Base-by-base conservation (phyloP, 2,329 filamentous ascomycete genomes). In the Sporothrix curviconia region DNA sequence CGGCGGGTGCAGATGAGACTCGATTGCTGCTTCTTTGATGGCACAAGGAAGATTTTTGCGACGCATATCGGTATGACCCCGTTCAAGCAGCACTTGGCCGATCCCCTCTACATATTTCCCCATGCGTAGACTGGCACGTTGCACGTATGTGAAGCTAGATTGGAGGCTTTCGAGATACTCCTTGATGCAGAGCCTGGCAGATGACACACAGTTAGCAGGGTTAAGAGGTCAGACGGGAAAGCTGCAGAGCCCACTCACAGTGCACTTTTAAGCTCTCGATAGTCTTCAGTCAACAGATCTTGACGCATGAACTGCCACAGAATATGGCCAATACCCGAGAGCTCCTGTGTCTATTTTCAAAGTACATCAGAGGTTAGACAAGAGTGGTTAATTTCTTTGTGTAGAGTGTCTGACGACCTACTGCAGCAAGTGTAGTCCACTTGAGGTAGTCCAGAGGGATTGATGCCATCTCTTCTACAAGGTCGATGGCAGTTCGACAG, bases 321-420 rank as follows among this genome's bases (percentile, higher is more conserved):
- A 9, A 58, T 58, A 12, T 55, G 51, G 11, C 56, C 56, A 9
- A 58, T 50, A 7, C 56, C 56, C 4, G 50, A 49, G 0, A 58
- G 43, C 24, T 58, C 50, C 47, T 58, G 56, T 6, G 42, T 54
- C 56, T 58, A 28, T n/a, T n/a, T n/a, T n/a, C n/a, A n/a, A n/a
- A n/a, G n/a, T n/a, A n/a, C n/a, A n/a, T n/a, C n/a, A n/a, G n/a
- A n/a, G n/a, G n/a, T n/a, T n/a, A n/a, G n/a, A n/a, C n/a, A n/a
- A n/a, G n/a, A n/a, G n/a, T n/a, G n/a, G n/a, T n/a, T n/a, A n/a
- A n/a, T n/a, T n/a, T n/a, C n/a, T n/a, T n/a, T n/a, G n/a, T n/a
- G n/a, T n/a, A n/a, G n/a, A n/a, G n/a, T n/a, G n/a, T n/a, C n/a
- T n/a, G n/a, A n/a, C n/a, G n/a, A 22, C 56, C 19, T 24, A 54